phyloP scores from a whole-genome alignment of 148 eudicot genomes.

The Oxyria digyna region DNA sequence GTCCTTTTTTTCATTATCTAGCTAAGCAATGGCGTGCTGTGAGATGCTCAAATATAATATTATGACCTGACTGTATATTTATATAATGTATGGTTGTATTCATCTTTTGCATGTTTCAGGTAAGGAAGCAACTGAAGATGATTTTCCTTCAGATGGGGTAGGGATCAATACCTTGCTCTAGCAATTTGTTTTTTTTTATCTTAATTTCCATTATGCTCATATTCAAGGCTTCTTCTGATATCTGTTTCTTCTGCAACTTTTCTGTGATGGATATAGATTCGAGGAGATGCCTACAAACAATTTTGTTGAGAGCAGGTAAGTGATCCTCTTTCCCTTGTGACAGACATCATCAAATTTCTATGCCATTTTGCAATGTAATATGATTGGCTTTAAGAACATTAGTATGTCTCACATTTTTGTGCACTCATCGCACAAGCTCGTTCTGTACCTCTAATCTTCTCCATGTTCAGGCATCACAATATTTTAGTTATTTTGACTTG shows the following conservation, averaged over 20 bases:
- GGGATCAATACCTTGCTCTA: constrained; percentile 4
- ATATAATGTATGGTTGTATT: not conserved
- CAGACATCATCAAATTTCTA: constrained; percentile 10
- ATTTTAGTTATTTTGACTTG: too few relatives aligned
- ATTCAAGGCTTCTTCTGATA: not conserved
- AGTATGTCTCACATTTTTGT: too few relatives aligned
- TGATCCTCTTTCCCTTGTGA: not conserved
- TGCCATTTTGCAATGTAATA: too few relatives aligned
- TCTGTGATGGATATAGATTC: constrained; percentile 42
- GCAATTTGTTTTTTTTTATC: too few relatives aligned
- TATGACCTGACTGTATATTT: too few relatives aligned
- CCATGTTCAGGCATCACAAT: too few relatives aligned
- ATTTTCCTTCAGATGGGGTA: constrained; percentile 96
- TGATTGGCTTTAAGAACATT: too few relatives aligned
- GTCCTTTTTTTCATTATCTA: too few relatives aligned
- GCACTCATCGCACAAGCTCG: too few relatives aligned
- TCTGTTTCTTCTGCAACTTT: not conserved
- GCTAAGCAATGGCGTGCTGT: too few relatives aligned
- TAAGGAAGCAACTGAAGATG: constrained; percentile 65
- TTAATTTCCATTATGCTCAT: not conserved
- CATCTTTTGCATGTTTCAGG: constrained; percentile 28
- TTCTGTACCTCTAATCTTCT: too few relatives aligned
- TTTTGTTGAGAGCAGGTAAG: constrained; percentile 90
- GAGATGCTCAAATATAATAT: too few relatives aligned
- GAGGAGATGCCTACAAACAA: constrained; percentile 97